These are phyloP conservation scores for Closterium sp. DNA, from an alignment of 139 green algal genomes.

Conservation along the genomic window DNA sequence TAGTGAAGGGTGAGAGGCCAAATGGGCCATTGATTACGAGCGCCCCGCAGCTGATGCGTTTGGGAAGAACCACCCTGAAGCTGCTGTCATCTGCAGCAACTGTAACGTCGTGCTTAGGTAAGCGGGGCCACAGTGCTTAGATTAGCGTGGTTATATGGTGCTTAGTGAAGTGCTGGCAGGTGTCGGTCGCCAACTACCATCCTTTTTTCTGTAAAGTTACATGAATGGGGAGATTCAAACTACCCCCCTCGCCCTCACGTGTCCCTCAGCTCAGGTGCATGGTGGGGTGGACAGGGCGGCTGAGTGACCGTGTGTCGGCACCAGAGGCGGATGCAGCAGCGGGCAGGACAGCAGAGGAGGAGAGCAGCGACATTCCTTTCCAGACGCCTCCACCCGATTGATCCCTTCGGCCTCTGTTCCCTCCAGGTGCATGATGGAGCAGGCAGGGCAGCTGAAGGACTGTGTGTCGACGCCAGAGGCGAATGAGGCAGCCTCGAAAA, in stretches of 20 bases:
- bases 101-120: slow-evolving; percentile 87
- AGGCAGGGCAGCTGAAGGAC: slow-evolving; percentile 64
- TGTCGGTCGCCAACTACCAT: no score
- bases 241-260: not conserved
- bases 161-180: no score
- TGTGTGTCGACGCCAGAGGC: slow-evolving; percentile 59
- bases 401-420: not conserved
- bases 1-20: no score
- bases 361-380: no score
- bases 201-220: no score
- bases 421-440: slow-evolving; percentile 72
- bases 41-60: slow-evolving; percentile 82
- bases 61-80: slow-evolving; percentile 81
- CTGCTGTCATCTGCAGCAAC: slow-evolving; percentile 81
- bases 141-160: no score
- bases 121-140: not conserved
- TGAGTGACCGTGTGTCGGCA: no score
- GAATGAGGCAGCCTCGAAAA: slow-evolving; percentile 12
- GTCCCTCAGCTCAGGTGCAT: not conserved
- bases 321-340: no score
- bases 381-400: no score
- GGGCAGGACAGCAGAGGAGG: no score
- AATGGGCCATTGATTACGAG: slow-evolving; percentile 97
- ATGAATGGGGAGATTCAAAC: no score
- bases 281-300: no score